phyloP scores from a whole-genome alignment of 176 grass and related monocot genomes.

The Oryza nivara region DNA sequence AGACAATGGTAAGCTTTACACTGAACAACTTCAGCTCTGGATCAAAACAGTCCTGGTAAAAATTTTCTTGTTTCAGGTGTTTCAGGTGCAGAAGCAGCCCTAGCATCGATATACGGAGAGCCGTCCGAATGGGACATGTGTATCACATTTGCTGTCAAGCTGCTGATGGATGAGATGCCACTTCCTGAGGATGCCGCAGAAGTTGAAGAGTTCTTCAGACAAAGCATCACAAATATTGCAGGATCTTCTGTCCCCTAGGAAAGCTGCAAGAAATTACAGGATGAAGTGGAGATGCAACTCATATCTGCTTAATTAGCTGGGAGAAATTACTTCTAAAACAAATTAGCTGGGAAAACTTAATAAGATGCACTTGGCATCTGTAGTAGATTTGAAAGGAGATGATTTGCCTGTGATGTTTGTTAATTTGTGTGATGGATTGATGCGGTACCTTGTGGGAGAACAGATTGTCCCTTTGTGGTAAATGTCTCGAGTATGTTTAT shows the following conservation, averaged over 20 bases:
- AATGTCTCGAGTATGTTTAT: not conserved
- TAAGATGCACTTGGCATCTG: not conserved
- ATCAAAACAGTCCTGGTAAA: not conserved
- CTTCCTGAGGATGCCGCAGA: not conserved
- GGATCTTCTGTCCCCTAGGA: not conserved
- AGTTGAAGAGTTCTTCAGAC: not conserved
- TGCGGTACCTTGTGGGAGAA: not conserved
- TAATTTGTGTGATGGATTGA: not conserved
- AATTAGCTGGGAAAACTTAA: not conserved
- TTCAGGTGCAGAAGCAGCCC: slow-evolving; percentile 22
- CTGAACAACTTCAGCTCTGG: not conserved
- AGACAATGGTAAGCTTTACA: not conserved
- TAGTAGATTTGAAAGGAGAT: not conserved
- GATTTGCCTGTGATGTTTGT: not conserved
- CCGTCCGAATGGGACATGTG: not conserved
- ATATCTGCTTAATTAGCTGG: not conserved
- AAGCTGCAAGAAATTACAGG: not conserved
- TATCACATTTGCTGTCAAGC: slow-evolving; percentile 34
- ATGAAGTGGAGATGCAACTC: not conserved
- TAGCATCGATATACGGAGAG: slow-evolving; percentile 14
- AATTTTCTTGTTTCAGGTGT: not conserved
- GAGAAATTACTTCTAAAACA: not conserved
- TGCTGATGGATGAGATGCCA: slow-evolving; percentile 9
- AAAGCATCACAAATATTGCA: not conserved
- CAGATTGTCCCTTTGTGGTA: not conserved